Evolutionary conservation across 495 filamentous ascomycete species (phyloP).

Genomic region (Amphirosellinia nigrospora): DNA sequence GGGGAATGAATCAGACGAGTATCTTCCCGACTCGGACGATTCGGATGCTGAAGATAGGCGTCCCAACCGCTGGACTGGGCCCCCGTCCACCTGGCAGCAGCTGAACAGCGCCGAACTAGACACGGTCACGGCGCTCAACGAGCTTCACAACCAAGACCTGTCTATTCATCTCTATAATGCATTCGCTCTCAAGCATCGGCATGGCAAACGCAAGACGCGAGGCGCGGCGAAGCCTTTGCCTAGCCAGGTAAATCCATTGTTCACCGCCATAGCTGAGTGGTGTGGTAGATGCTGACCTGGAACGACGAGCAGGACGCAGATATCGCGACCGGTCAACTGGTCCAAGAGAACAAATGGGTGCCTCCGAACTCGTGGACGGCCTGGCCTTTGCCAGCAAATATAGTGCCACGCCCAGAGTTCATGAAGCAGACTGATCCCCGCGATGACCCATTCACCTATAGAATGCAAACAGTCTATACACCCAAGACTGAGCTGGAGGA

Average conservation of each 20-base stretch:
- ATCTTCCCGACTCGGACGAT: constrained; percentile 30
- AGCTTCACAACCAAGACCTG: constrained; percentile 66
- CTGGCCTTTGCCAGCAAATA: constrained; percentile 70
- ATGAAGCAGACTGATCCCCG: constrained; percentile 45
- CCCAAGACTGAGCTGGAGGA: constrained; percentile 70
- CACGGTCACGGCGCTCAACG: constrained; percentile 62
- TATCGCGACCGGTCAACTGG: constrained; percentile 28
- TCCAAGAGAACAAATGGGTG: constrained; percentile 41
- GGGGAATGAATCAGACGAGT: constrained; percentile 30
- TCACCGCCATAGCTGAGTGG: background rate
- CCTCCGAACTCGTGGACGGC: constrained; percentile 71
- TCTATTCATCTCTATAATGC: constrained; percentile 78
- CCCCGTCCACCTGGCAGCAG: constrained; percentile 62
- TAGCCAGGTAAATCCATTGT: constrained; percentile 23
- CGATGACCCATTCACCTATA: constrained; percentile 55
- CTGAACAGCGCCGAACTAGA: constrained; percentile 65
- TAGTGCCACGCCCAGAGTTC: constrained; percentile 63
- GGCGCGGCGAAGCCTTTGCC: constrained; percentile 17
- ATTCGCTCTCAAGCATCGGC: constrained; percentile 59
- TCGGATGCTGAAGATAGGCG: constrained; percentile 46
- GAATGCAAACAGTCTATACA: constrained; percentile 46
- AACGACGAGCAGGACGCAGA: constrained; percentile 34
- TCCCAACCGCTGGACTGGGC: constrained; percentile 61
- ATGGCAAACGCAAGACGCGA: constrained; percentile 16
- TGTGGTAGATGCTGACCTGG: constrained; percentile 18